Conservation (phyloP, 2,329 filamentous ascomycete genomes). For the Fusarium longipes region DNA sequence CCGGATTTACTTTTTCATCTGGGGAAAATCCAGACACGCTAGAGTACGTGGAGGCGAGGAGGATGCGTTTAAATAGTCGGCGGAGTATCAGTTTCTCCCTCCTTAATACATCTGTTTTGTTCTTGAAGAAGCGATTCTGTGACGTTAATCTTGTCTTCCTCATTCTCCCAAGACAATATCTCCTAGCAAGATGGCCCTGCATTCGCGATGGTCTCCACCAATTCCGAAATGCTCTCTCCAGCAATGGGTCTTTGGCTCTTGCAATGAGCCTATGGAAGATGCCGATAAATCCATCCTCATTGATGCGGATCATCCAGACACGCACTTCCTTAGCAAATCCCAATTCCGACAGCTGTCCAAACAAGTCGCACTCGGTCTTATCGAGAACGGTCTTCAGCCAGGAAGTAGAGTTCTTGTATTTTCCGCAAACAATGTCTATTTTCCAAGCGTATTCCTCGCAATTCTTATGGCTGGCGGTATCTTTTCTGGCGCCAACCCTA, state of each 20-base stretch:
- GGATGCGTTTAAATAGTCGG: conserved; percentile 11
- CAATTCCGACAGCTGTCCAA: conserved; percentile 77
- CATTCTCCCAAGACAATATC: not conserved
- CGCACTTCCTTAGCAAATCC: conserved; percentile 71
- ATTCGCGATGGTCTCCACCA: conserved; percentile 57
- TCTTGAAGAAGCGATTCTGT: not conserved
- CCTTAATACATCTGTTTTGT: not conserved
- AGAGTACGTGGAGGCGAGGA: not conserved
- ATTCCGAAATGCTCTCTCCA: conserved; percentile 64
- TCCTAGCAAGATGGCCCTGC: conserved; percentile 55
- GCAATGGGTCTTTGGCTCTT: conserved; percentile 65
- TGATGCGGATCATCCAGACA: conserved; percentile 74
- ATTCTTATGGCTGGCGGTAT: conserved; percentile 80
- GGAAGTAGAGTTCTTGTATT: conserved; percentile 80
- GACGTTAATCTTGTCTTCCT: not conserved
- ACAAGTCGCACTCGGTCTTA: conserved; percentile 75
- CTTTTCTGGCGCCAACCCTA: conserved; percentile 80
- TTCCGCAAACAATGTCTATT: conserved; percentile 80
- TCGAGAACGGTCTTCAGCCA: conserved; percentile 68
- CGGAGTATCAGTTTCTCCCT: not conserved
- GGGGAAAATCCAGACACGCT: not conserved
- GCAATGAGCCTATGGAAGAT: conserved; percentile 51
- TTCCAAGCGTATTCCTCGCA: conserved; percentile 76
- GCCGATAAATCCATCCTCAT: conserved; percentile 62
- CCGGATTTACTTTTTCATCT: conserved; percentile 11